These are phyloP conservation scores for Leptographium wingfieldii DNA, from an alignment of 2,329 filamentous ascomycete species.

Conservation along the genomic window DNA sequence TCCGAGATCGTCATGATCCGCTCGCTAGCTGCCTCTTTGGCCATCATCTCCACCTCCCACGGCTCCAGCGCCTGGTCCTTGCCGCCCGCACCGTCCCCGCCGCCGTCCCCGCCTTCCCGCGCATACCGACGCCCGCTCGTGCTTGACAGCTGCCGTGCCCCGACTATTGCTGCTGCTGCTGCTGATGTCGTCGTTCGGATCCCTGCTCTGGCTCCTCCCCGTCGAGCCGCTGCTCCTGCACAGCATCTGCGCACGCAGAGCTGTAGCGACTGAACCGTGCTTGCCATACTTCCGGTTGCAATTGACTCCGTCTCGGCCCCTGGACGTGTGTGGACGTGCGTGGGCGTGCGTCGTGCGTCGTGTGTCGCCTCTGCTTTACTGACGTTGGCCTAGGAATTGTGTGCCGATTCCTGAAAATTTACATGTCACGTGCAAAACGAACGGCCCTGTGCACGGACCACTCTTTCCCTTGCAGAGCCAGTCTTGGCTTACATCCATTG, in stretches of 20 bases:
- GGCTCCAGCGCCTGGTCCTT: slow-evolving; percentile 9
- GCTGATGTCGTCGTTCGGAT: background rate
- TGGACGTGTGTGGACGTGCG: background rate
- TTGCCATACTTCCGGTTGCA: slow-evolving; percentile 21
- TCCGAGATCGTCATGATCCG: slow-evolving; percentile 4
- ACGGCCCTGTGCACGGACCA: background rate
- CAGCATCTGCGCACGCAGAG: slow-evolving; percentile 24
- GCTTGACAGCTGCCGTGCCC: slow-evolving; percentile 4
- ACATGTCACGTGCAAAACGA: background rate
- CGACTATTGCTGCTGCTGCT: background rate
- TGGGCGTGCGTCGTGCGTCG: background rate
- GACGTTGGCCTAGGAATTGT: background rate
- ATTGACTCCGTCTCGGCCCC: background rate
- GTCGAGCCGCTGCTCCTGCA: slow-evolving; percentile 4
- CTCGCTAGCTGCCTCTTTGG: background rate
- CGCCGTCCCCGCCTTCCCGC: background rate
- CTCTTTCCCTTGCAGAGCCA: too few relatives aligned
- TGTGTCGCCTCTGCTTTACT: background rate
- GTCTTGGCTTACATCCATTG: too few relatives aligned
- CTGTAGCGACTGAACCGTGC: slow-evolving; percentile 27
- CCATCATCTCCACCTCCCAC: slow-evolving; percentile 10
- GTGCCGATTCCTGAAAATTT: background rate
- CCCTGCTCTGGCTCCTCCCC: background rate
- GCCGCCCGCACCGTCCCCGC: background rate
- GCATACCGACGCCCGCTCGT: slow-evolving; percentile 1